phyloP scores from a whole-genome alignment of 768 basidiomycete genomes.

The Leccinellum rugosiceps region DNA sequence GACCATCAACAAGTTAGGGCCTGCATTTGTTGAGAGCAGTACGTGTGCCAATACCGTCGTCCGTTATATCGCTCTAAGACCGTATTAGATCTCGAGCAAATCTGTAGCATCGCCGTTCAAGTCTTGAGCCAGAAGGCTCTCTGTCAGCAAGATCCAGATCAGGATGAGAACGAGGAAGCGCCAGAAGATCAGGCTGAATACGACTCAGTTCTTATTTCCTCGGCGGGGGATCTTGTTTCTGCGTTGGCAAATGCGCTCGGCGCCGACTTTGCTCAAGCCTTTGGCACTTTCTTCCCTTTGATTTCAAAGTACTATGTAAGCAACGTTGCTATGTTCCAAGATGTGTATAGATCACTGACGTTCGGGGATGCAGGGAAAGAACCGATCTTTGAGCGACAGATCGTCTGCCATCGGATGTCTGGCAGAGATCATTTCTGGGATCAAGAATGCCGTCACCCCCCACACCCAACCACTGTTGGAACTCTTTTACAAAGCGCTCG shows the following conservation, averaged over 20 bases:
- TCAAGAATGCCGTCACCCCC: conserved; percentile 82
- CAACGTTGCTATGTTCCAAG: conserved; percentile 7
- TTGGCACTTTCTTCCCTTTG: conserved; percentile 82
- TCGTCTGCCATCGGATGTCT: conserved; percentile 92
- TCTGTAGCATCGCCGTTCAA: conserved; percentile 79
- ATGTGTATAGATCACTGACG: not conserved
- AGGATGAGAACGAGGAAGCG: conserved; percentile 81
- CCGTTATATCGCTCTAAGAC: conserved; percentile 3
- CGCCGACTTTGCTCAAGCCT: conserved; percentile 75
- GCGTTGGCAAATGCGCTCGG: conserved; percentile 86
- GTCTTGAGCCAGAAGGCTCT: conserved; percentile 92
- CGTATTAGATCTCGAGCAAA: conserved; percentile 59
- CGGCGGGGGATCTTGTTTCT: conserved; percentile 92
- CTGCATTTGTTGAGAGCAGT: conserved; percentile 79
- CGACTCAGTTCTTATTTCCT: conserved; percentile 91
- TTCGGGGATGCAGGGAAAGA: conserved; percentile 58
- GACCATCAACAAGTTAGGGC: conserved; percentile 89
- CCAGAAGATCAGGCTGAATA: conserved; percentile 93
- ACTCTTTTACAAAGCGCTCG: conserved; percentile 79
- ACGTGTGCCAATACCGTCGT: conserved; percentile 30
- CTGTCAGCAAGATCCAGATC: conserved; percentile 95
- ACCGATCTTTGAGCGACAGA: conserved; percentile 83
- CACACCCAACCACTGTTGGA: conserved; percentile 80
- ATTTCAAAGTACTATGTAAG: conserved; percentile 91
- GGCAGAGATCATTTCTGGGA: conserved; percentile 92